phyloP scores from a whole-genome alignment of 768 basidiomycete genomes.

The Vararia minispora region DNA sequence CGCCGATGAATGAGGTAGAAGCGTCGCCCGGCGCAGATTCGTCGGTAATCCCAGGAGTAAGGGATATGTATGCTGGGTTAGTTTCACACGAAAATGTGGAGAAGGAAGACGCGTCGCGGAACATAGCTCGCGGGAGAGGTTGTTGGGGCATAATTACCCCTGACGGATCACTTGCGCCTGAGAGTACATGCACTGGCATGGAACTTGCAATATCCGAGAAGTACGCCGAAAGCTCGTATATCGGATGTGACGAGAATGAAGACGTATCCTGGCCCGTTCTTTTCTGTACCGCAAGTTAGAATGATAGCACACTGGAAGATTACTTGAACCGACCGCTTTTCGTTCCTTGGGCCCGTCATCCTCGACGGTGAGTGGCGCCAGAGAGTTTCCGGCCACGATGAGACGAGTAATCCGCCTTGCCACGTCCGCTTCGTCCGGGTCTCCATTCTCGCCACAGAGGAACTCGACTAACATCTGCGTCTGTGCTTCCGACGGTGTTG shows the following conservation, averaged over 20 bases:
- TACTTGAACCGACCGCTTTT: constrained; percentile 38
- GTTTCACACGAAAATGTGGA: constrained; percentile 69
- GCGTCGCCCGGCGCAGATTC: neutral
- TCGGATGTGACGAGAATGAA: constrained; percentile 68
- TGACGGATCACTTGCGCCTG: constrained; percentile 82
- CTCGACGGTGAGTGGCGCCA: constrained; percentile 39
- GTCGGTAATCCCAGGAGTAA: constrained; percentile 32
- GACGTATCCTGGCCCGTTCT: constrained; percentile 54
- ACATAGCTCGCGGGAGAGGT: constrained; percentile 84
- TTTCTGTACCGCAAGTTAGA: constrained; percentile 30
- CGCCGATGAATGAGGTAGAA: constrained; percentile 6
- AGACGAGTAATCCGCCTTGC: constrained; percentile 72
- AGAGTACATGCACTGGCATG: constrained; percentile 80
- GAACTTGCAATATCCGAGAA: constrained; percentile 66
- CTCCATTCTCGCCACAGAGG: constrained; percentile 75
- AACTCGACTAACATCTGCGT: constrained; percentile 87
- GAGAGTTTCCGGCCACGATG: constrained; percentile 84
- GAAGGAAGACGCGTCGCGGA: constrained; percentile 49
- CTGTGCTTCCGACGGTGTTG: constrained; percentile 53
- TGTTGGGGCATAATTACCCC: constrained; percentile 90
- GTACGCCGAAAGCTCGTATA: constrained; percentile 52
- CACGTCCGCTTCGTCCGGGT: constrained; percentile 46
- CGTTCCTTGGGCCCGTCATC: constrained; percentile 29
- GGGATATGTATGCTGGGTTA: constrained; percentile 78
- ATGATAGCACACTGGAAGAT: neutral